Evolutionary conservation across 768 basidiomycete genomes (phyloP), one percentile per base, ranked within the genome.

Genomic region (Sporobolomyces phaffii): DNA sequence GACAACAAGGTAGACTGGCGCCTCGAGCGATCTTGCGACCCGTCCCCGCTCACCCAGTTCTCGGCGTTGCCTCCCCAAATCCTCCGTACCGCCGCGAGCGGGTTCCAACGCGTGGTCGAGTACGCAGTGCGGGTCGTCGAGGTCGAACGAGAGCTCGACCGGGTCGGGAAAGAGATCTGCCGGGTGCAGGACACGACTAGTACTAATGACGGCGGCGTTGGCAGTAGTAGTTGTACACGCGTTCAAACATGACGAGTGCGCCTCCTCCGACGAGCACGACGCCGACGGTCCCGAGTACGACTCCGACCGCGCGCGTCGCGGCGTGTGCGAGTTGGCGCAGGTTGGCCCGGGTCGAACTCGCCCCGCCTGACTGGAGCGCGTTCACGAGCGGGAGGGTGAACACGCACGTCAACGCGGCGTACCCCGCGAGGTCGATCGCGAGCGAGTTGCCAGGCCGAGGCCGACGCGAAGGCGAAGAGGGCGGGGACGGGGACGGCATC

Each of bases 31-130:
- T n/a, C n/a, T n/a, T n/a, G n/a, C n/a, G n/a, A n/a, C n/a, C n/a
- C n/a, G n/a, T 67, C 65, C 1, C 61, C 66, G 0, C 43, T 68
- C 11, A 6, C 31, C 15, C 66, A 68, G n/a, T 68, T 68, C 66
- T 52, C 61, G 1, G 28, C 66, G 20, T 28, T 68, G n/a, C 61
- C 66, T 17, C 66, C 66, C 7, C 56, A 56, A 2, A 9, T 56
- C 0, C 50, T 68, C 2, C 47, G 66, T 7, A 0, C 34, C 6
- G 26, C 61, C 7, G 38, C 61, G 3, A n/a, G 26, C 1, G 2
- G 40, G 10, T 68, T 68, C 26, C 34, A 14, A 11, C 1, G n/a
- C 20, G 50, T 22, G 11, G 2, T 40, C n/a, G 29, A 3, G 2
- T 20, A 45, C 0, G 50, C 31, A 0, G 56, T 47, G 13, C 18